Percentiles rank a stretch among this genome's conserved stretches.
phyloP scores from a whole-genome alignment of 192 early-diverging fungal genomes.

The Podila epicladia region DNA sequence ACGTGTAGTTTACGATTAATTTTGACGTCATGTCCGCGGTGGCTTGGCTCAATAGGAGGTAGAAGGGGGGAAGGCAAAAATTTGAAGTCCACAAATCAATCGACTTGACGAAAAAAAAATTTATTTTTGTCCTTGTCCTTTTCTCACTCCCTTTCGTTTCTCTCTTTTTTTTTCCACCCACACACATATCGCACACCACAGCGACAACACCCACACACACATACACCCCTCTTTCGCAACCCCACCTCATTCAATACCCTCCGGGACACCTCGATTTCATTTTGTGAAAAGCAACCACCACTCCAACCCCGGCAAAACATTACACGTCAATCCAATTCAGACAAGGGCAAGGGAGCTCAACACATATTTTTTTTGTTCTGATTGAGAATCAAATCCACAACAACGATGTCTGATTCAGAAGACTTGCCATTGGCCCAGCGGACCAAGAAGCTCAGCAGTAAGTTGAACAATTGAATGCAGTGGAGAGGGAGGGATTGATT shows the following conservation, averaged over 20 bases:
- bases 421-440: slow-evolving; percentile 50
- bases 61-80: not conserved
- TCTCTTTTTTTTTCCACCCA: slow-evolving; percentile 4
- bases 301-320: not conserved
- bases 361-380: slow-evolving; percentile 1
- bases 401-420: slow-evolving; percentile 55
- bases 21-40: not conserved
- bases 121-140: not conserved
- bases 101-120: slow-evolving; percentile 13
- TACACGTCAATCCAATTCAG: too few species aligned
- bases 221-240: not conserved
- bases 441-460: not conserved
- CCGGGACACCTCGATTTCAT: not conserved
- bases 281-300: not conserved
- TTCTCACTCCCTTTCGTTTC: slow-evolving; percentile 4
- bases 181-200: not conserved
- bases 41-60: slow-evolving; percentile 1
- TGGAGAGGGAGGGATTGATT: not conserved
- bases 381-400: not conserved
- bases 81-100: not conserved
- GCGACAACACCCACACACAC: not conserved
- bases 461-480: not conserved
- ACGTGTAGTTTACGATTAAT: not conserved
- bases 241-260: not conserved
- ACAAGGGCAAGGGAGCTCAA: not conserved